phyloP scores from a whole-genome alignment of 352 stramenopile genomes.

The Pythium angustatum region DNA sequence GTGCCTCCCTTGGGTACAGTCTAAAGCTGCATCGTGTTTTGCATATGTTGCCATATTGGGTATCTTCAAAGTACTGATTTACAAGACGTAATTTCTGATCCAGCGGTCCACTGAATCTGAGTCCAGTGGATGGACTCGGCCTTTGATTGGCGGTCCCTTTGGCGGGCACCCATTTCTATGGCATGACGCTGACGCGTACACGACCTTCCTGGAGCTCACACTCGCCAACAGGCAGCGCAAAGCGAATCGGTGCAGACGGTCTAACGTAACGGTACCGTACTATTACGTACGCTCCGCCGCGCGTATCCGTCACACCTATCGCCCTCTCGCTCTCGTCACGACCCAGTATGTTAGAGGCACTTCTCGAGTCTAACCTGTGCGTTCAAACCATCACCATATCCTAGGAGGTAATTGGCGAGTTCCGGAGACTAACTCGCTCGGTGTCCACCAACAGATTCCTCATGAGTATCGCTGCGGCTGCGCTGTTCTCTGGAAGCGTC shows the following conservation, averaged over 20 bases:
- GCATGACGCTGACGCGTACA: not conserved
- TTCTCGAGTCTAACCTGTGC: constrained; percentile 12
- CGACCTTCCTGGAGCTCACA: not conserved
- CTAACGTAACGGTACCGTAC: too few species aligned
- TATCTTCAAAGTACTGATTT: constrained; percentile 22
- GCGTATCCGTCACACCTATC: not conserved
- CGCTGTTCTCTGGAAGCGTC: constrained; percentile 35
- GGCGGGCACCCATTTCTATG: constrained; percentile 6
- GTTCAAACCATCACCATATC: too few species aligned
- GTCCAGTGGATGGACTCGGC: constrained; percentile 1
- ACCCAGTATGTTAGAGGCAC: constrained; percentile 6
- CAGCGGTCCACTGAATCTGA: constrained; percentile 3
- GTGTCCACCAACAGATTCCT: too few species aligned
- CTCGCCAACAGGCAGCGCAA: not conserved
- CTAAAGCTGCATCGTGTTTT: constrained; percentile 6
- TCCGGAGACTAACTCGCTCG: too few species aligned
- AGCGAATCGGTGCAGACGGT: not conserved
- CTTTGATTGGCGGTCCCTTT: constrained; percentile 1
- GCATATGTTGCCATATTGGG: not conserved
- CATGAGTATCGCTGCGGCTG: constrained; percentile 26
- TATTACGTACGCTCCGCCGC: too few species aligned
- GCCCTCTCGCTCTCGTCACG: not conserved
- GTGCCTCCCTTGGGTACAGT: too few species aligned
- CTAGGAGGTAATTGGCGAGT: too few species aligned
- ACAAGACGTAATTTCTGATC: not conserved